Evolutionary conservation across 139 green algal species (phyloP), one percentile per base, ranked within the genome.

Genomic region (Coelastrella sp.): DNA sequence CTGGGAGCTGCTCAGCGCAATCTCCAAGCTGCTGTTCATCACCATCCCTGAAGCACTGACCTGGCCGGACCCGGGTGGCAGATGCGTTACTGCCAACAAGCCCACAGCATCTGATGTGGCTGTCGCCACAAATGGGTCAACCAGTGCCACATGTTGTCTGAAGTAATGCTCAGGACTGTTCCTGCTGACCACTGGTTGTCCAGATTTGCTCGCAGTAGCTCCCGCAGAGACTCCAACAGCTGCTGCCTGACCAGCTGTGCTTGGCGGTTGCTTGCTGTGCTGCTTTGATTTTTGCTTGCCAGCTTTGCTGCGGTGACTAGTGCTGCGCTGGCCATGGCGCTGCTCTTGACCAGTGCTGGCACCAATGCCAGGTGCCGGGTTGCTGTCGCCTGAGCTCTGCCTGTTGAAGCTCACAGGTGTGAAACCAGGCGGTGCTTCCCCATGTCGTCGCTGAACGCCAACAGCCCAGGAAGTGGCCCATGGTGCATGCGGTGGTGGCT

Each of bases 101-200:
- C 82, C 82, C 7, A 65, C 82, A 87, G 74, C 81, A 74, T 78
- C 82, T 78, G 63, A 10, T 58, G 35, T 63, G 8, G 82, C 82
- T 79, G 27, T 56, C 6, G 14, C 65, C 82, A 63, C 78, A 27
- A 87, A 87, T 9, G 82, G 63, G 35, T 87, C 82, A 4, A 87
- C 15, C 15, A 63, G 35, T 14, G 20, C 60, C 63, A 63, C 82
- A 78, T 87, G 82, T 15, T 27, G 25, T 20, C 82, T 79, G 7
- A 87, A 87, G 27, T 87, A 87, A 6, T 24, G 49, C 14, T 78
- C 82, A 6, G 82, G 63, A 15, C 56, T 78, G 63, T 79, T 78
- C 9, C 59, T 15, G 65, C 63, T 78, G 27, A 11, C 6, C 8
- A 24, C 81, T 12, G 17, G 20, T 17, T 8, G 60, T 76, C 11